Evolutionary conservation across 108 stramenopile species (phyloP).

Genomic region (Cyclotella atomus): DNA sequence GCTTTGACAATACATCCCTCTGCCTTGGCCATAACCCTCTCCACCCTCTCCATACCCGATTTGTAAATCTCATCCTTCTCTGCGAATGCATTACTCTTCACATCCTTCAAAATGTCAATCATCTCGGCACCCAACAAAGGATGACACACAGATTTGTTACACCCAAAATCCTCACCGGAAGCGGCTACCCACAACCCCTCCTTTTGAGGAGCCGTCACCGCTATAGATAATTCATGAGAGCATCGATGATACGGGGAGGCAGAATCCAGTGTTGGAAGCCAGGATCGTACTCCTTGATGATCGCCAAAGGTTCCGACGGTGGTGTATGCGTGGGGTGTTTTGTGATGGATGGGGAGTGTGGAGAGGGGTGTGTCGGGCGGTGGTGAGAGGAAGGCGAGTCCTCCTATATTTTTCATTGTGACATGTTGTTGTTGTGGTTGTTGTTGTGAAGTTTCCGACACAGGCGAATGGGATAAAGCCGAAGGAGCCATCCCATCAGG

Average conservation of each 20-base stretch:
- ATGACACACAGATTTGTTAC: conserved; percentile 60
- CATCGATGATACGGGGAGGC: conserved; percentile 70
- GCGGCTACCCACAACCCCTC: conserved; percentile 70
- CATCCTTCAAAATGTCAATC: conserved; percentile 7
- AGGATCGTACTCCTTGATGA: conserved; percentile 82
- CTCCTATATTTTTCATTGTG: conserved; percentile 46
- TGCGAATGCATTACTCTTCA: not conserved
- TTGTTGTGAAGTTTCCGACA: not conserved
- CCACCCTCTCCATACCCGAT: conserved; percentile 27
- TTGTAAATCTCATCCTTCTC: conserved; percentile 15
- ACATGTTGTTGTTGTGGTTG: not conserved
- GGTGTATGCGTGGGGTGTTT: conserved; percentile 80
- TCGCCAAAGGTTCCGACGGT: conserved; percentile 77
- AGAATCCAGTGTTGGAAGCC: conserved; percentile 86
- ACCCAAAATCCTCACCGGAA: conserved; percentile 82
- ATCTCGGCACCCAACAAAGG: conserved; percentile 27
- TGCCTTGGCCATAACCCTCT: conserved; percentile 52
- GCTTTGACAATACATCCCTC: conserved; percentile 23
- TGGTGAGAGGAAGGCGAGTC: conserved; percentile 38
- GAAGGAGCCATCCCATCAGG: conserved; percentile 12
- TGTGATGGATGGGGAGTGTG: conserved; percentile 30
- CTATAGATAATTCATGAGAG: conserved; percentile 66
- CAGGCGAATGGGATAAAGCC: not conserved
- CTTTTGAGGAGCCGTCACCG: conserved; percentile 60
- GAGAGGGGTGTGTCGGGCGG: not conserved